Base-by-base conservation (phyloP, 1,284 basidiomycete species). In the Pholiota adiposa region DNA sequence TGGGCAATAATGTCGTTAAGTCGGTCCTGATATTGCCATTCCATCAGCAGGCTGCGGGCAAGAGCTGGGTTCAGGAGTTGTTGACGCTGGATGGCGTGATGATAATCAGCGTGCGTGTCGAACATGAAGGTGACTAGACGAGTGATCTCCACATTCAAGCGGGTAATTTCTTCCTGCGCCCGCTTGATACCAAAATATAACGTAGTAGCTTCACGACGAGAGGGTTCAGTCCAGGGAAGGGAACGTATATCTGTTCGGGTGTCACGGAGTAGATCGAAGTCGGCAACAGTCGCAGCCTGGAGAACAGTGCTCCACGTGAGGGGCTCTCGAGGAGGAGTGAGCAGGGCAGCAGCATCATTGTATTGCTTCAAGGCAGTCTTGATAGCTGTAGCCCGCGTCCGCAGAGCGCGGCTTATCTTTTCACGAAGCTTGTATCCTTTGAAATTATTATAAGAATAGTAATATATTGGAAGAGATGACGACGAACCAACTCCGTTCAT, bases 181-280 rank as follows among this genome's bases (percentile, higher is more conserved):
- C 57, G 50, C 19, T 59, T 48, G 21, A 60, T 60, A 7, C 56
- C 49, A 36, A 63, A 63, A 21, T 57, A 60, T 2, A 46, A 16
- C 1, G 62, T 60, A 46, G 67, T 70, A 1, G 65, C 63, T 19
- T 68, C 61, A 1, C 71, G 67, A 14, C 64, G 51, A 2, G 65
- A 53, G 1, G 69, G 68, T 4, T 70, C 40, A 0, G 70, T 63
- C 77, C 75, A 78, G 8, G 66, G 65, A 11, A 66, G 51, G 2
- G 56, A 23, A 2, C 63, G 63, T 12, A 76, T 64, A 48, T 75
- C 72, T 7, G 69, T 51, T 4, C 68, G 65, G 0, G 66, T 61
- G 38, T 75, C 67, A 0, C 68, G 65, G 0, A 79, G 67, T 3
- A 79, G 67, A 57, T 44, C 75, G 65, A 21, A 67, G 54, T 69